Base-by-base conservation (phyloP, 345 rosid species). In the Dipteronia sinensis region DNA sequence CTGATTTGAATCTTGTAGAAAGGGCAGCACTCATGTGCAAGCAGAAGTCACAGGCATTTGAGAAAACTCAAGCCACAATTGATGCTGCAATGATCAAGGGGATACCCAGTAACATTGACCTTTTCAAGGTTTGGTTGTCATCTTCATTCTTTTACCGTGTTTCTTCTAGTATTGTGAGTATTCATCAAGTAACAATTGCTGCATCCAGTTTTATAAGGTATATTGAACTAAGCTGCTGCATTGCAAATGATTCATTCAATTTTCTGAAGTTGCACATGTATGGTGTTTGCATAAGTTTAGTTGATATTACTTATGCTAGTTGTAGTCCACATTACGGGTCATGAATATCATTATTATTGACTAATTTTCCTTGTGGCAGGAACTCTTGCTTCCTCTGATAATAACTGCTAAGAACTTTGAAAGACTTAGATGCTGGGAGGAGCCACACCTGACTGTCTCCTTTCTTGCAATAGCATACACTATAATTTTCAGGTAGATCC, bases 81-180 rank as follows among this genome's bases (percentile, higher is more conserved):
- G 91, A 93, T 82, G 99, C 99, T 79, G 99, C 99, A 51, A 89
- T 83, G 85, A 83, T 96, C 64, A 77, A 90, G 87, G 99, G 99
- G 77, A 96, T 96, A 78, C 97, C 97, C 20, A 91, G 95, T 86
- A 96, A 95, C 86, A 93, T 95, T 59, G 99, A 93, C 76, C 97
- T 96, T 71, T 90, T 91, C 84, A 95, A 92, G 99, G 99, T 93
- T 72, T 44, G 80, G 31, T 44, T 71, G 12, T 17, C 22, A 34
- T 23, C 71, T 22, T 78, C 13, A 62, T 68, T 44, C n/a, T 65
- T 51, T 4, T 67, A 25, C 31, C 22, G 42, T 72, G 47, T 31
- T 66, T 81, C 23, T 72, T 15, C 38, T 75, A 20, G 11, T 55
- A 40, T n/a, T 8, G 49, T 56, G 2, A 72, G 47, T 72, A 59